Evolutionary conservation across 2,329 filamentous ascomycete species (phyloP), one percentile per base, ranked within the genome.

Genomic region (Pseudopyricularia javanii): DNA sequence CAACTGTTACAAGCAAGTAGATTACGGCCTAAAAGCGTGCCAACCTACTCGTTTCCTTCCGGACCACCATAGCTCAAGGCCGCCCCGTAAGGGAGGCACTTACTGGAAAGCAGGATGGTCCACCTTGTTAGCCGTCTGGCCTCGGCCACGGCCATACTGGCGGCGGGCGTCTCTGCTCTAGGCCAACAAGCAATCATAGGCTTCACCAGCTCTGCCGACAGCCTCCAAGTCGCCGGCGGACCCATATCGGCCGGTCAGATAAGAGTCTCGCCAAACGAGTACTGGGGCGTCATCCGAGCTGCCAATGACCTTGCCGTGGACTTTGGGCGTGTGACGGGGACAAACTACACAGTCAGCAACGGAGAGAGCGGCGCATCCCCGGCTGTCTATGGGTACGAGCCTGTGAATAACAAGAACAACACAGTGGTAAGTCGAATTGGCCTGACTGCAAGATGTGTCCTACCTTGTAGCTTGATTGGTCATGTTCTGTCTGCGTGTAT

Each of bases 251-350:
- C 64, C 50, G 68, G 73, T 0, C 74, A 78, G 60, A 79, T 84
- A 50, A 67, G 77, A 3, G 70, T 82, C n/a, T 77, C 78, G 9
- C 59, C 64, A 20, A 68, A 77, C 53, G 83, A 87, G 55, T 85
- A 78, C 70, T 83, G 80, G 68, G 84, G 82, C 54, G 84, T 87
- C 1, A 73, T 86, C 52, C 76, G 83, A 26, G 82, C 81, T 5
- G 84, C 82, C 0, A 73, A 80, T 37, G 84, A 88, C 63, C 72
- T 88, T 9, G 81, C 82, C 0, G 61, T 71, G 4, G 85, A 88
- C 63, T 85, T 88, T 66, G 83, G 83, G 15, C 77, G 80, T n/a
- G 82, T 87, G 4, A 86, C 82, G 0, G 82, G 83, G 8, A 74
- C 68, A 26, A 85, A 85, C 63, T 76, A 82, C 54, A 78, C 80